Conservation (phyloP, 2,329 filamentous ascomycete genomes). For the Botrytis porri region DNA sequence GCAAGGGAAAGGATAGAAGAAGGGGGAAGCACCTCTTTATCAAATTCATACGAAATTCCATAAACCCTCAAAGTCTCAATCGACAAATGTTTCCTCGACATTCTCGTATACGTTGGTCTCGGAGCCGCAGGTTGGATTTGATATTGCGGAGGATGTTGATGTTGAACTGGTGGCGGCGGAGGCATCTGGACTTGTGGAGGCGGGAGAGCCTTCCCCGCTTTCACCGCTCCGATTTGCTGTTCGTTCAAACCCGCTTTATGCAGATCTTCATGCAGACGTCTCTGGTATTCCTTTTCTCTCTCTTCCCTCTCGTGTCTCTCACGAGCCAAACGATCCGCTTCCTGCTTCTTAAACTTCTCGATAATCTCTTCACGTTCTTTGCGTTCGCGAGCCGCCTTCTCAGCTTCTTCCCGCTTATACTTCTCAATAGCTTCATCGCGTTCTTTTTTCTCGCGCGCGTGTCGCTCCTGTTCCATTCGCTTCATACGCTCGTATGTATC, state of each 20-base stretch:
- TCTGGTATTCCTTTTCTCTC: conserved; percentile 42
- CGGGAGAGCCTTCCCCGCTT: conserved; percentile 37
- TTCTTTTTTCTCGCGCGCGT: conserved; percentile 49
- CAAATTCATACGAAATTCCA: conserved; percentile 56
- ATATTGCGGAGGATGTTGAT: conserved; percentile 23
- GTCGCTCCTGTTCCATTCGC: conserved; percentile 40
- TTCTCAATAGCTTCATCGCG: conserved; percentile 48
- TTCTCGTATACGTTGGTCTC: conserved; percentile 60
- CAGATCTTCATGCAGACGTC: conserved; percentile 56
- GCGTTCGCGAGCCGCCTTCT: conserved; percentile 33
- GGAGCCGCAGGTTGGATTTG: conserved; percentile 25
- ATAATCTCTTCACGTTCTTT: conserved; percentile 41
- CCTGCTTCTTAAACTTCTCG: conserved; percentile 42
- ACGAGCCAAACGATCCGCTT: conserved; percentile 41
- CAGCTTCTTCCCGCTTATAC: conserved; percentile 38
- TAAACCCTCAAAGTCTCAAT: conserved; percentile 58
- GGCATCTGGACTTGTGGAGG: not conserved
- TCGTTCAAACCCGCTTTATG: conserved; percentile 57
- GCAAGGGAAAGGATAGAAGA: not conserved
- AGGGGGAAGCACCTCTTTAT: conserved; percentile 34
- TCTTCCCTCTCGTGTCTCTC: conserved; percentile 50
- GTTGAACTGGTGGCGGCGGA: not conserved
- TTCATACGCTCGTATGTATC: conserved; percentile 41
- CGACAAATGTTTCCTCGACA: conserved; percentile 59
- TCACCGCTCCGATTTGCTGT: conserved; percentile 57